Evolutionary conservation across 2,329 filamentous ascomycete genomes (phyloP).

Genomic region (Akanthomyces dipterigenus): DNA sequence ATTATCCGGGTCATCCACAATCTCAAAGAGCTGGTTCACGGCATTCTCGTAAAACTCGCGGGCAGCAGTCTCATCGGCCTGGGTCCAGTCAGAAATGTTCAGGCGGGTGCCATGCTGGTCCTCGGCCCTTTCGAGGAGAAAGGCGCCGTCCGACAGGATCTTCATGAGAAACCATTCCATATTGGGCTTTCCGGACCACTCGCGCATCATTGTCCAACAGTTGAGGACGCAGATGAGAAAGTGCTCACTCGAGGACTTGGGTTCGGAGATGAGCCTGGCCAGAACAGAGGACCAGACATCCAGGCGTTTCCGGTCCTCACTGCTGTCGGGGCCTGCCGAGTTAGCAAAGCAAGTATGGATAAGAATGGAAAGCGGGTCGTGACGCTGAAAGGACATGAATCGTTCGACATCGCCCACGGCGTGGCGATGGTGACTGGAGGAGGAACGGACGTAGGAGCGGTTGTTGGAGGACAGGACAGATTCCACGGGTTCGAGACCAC

Average conservation of each 20-base stretch:
- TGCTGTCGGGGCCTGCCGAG: slow-evolving; percentile 72
- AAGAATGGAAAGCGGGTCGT: slow-evolving; percentile 77
- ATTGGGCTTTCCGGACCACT: slow-evolving; percentile 84
- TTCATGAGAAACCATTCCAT: slow-evolving; percentile 95
- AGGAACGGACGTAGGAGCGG: slow-evolving; percentile 39
- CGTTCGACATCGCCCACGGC: slow-evolving; percentile 59
- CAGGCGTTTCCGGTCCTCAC: slow-evolving; percentile 71
- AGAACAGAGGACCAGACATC: slow-evolving; percentile 86
- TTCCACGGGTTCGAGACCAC: slow-evolving; percentile 72
- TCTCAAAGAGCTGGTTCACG: slow-evolving; percentile 72
- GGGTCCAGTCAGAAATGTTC: slow-evolving; percentile 65
- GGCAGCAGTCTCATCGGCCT: slow-evolving; percentile 72
- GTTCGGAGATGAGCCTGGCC: slow-evolving; percentile 72
- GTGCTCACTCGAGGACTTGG: slow-evolving; percentile 68
- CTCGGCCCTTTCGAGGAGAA: slow-evolving; percentile 79
- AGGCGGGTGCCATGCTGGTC: slow-evolving; percentile 66
- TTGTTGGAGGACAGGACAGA: slow-evolving; percentile 70
- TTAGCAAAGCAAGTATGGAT: slow-evolving; percentile 87
- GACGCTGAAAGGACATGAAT: slow-evolving; percentile 80
- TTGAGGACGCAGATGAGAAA: slow-evolving; percentile 81
- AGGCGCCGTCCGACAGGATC: slow-evolving; percentile 85
- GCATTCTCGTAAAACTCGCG: slow-evolving; percentile 86
- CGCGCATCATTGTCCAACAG: slow-evolving; percentile 77
- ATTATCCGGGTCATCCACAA: slow-evolving; percentile 76
- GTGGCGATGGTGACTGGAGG: slow-evolving; percentile 38